phyloP scores from a whole-genome alignment of 176 grass and related monocot genomes.

The Ampelocalamus luodianensis region DNA sequence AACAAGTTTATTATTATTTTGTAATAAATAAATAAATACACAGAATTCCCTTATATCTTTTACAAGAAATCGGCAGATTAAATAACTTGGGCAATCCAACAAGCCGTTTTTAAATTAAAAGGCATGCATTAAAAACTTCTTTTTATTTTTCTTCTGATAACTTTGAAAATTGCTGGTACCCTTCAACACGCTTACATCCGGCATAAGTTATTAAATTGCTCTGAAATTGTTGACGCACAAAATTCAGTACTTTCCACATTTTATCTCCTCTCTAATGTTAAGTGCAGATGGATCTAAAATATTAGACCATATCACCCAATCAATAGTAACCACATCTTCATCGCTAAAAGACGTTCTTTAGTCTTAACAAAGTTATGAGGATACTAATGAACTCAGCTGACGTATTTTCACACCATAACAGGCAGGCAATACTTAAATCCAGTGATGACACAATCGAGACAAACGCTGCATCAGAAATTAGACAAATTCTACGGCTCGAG shows the following conservation, averaged over 20 bases:
- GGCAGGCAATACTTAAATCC: slow-evolving; percentile 29
- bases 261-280: not conserved
- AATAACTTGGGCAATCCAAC: not conserved
- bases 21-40: not conserved
- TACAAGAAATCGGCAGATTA: too few relatives aligned
- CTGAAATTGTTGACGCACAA: not conserved
- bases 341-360: not conserved
- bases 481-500: not conserved
- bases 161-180: not conserved
- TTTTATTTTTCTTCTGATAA: not conserved
- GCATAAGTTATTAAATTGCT: not conserved
- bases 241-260: not conserved
- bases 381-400: slow-evolving; percentile 13
- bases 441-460: slow-evolving; percentile 24
- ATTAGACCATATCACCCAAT: not conserved
- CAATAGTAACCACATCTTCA: slow-evolving; percentile 24
- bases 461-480: slow-evolving; percentile 24
- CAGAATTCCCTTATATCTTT: not conserved
- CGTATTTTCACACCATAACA: slow-evolving; percentile 13
- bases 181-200: not conserved
- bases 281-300: not conserved
- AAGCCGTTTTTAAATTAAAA: not conserved
- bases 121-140: not conserved
- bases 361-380: slow-evolving; percentile 3
- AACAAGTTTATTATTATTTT: not conserved